Evolutionary conservation across 345 rosid species (phyloP), one percentile per base, ranked within the genome.

Genomic region (Abelmoschus esculentus): DNA sequence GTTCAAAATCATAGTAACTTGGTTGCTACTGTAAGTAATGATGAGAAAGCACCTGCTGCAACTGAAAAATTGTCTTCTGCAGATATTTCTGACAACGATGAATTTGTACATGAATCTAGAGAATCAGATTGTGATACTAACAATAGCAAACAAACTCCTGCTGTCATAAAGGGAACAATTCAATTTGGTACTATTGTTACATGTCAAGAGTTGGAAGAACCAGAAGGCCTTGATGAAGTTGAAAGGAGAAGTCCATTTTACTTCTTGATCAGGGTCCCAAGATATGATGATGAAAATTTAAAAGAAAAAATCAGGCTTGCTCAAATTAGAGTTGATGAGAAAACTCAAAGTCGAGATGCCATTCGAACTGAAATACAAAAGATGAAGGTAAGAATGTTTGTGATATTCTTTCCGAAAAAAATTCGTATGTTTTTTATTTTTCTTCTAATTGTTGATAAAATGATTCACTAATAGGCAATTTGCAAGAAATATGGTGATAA

Each of bases 311-410:
- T 89, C 74, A 83, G 74, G 61, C 78, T 69, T 62, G 86, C 89
- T 58, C 86, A 89, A 73, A 70, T 69, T 18, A 77, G 70, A 73
- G 88, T 90, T 62, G 86, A 85, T 26, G 85, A 85, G 71, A 90
- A 81, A 76, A 93, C 96, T 31, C 64, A 75, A 74, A 77, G 32
- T 66, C 90, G 96, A 40, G 92, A 90, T 80, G 87, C 84, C 65
- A 78, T 87, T 77, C 79, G 76, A 76, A 77, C 70, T 60, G 87
- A 89, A 81, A 70, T 84, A 67, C 87, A 80, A 72, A 72, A 19
- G 56, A 42, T 60, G 69, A 87, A 81, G 83, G 96, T 92, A 74
- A 76, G 73, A 46, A 47, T 70, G 42, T 67, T 73, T 74, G 52
- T 31, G 60, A 9, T 66, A n/a, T 66, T 55, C 57, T 28, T 13